Evolutionary conservation across 208 protist species (phyloP).

Genomic region (Acanthamoeba divionensis): DNA sequence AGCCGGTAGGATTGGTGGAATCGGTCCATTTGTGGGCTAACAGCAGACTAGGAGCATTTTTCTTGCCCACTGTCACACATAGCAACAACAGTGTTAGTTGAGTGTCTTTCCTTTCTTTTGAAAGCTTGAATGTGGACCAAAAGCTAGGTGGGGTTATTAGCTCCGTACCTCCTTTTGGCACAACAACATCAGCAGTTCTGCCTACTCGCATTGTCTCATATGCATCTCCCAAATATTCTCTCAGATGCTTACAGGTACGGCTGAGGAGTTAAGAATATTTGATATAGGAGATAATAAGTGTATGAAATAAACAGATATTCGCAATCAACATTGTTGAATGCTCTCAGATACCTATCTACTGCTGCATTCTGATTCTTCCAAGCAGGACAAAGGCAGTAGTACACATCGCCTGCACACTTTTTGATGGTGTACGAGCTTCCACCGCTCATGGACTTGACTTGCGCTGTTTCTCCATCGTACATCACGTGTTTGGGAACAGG

Average conservation of each 20-base stretch:
- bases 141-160: too few species aligned
- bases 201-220: slow-evolving; percentile 44
- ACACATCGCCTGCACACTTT: slow-evolving; percentile 37
- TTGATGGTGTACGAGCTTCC: slow-evolving; percentile 45
- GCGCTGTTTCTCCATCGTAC: neutral
- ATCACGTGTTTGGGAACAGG: neutral
- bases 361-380: slow-evolving; percentile 61
- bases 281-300: neutral
- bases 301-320: neutral
- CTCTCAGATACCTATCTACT: neutral
- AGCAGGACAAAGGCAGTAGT: slow-evolving; percentile 61
- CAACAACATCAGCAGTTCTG: neutral
- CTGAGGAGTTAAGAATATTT: neutral
- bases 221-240: slow-evolving; percentile 56
- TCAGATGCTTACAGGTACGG: slow-evolving; percentile 61
- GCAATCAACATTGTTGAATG: neutral
- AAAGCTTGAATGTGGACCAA: neutral
- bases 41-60: slow-evolving; percentile 28
- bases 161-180: neutral
- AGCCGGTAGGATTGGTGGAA: slow-evolving; percentile 63
- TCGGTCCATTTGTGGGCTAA: slow-evolving; percentile 53
- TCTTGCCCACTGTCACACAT: neutral
- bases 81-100: neutral
- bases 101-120: neutral
- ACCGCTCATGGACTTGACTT: neutral